phyloP scores from a whole-genome alignment of 129 eudicot species.

The Pulicaria dysenterica region DNA sequence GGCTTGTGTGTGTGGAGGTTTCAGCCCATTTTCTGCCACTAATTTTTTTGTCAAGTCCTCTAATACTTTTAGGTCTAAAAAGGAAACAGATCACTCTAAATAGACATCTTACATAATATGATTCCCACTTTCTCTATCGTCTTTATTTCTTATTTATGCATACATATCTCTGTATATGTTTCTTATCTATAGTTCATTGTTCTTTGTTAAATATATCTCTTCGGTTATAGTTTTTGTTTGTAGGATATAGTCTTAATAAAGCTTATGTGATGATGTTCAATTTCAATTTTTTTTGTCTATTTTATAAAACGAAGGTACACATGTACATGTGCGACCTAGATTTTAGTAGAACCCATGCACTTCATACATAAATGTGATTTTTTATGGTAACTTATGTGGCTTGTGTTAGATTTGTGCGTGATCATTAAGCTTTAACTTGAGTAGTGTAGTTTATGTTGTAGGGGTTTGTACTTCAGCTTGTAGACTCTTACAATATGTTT shows the following conservation, averaged over 20 bases:
- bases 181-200: neutral
- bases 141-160: neutral
- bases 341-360: neutral
- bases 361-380: neutral
- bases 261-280: neutral
- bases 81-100: neutral
- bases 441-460: neutral
- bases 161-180: neutral
- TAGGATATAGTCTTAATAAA: neutral
- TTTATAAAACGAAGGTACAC: neutral
- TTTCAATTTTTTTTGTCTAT: neutral
- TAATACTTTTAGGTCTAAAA: neutral
- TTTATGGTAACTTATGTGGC: conserved; percentile 2
- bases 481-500: neutral
- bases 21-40: neutral
- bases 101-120: neutral
- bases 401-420: neutral
- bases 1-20: no score
- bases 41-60: neutral
- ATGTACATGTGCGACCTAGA: neutral
- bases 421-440: neutral
- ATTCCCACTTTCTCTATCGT: neutral
- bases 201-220: neutral
- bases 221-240: no score
- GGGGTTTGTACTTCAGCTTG: neutral